Conservation (phyloP, 1,139 yeast genomes). For the Magnusiomyces magnusii region DNA sequence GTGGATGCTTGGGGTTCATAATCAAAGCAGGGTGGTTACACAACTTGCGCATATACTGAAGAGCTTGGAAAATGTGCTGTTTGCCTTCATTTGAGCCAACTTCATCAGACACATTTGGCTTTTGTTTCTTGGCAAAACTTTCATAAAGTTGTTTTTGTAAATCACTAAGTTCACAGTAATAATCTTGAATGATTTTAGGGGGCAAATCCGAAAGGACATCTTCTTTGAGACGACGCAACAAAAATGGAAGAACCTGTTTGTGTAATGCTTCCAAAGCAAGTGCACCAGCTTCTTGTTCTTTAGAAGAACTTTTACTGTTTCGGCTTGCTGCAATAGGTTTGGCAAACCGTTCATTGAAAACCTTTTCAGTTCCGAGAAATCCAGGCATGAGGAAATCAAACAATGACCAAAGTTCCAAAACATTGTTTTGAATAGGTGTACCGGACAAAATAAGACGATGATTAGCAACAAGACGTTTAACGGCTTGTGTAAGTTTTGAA, state of each 20-base stretch:
- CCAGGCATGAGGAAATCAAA: slow-evolving; percentile 99
- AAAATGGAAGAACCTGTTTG: slow-evolving; percentile 92
- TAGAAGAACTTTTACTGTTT: slow-evolving; percentile 82
- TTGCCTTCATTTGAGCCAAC: slow-evolving; percentile 50
- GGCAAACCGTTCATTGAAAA: slow-evolving; percentile 91
- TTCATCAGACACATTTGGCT: slow-evolving; percentile 60
- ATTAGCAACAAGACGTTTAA: slow-evolving; percentile 72
- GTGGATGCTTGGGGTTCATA: slow-evolving; percentile 80
- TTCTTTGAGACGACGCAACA: slow-evolving; percentile 92
- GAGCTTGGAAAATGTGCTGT: slow-evolving; percentile 94
- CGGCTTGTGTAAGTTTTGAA: slow-evolving; percentile 84
- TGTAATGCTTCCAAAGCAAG: slow-evolving; percentile 92
- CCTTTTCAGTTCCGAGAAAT: slow-evolving; percentile 88
- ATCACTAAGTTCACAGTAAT: slow-evolving; percentile 91
- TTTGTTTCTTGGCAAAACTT: slow-evolving; percentile 87
- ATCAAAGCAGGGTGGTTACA: slow-evolving; percentile 97
- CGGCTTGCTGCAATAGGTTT: slow-evolving; percentile 95
- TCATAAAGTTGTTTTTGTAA: slow-evolving; percentile 80
- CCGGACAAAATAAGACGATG: slow-evolving; percentile 91
- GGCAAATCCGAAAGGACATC: slow-evolving; percentile 95
- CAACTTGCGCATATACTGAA: slow-evolving; percentile 93
- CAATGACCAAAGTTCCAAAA: slow-evolving; percentile 91
- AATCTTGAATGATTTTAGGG: slow-evolving; percentile 97
- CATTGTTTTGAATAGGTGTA: slow-evolving; percentile 97
- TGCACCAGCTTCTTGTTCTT: slow-evolving; percentile 96